Percentiles rank a stretch among this genome's conserved stretches.
Evolutionary conservation across 169 alveolate genomes (phyloP).

Genomic region (Babesia bovis): DNA sequence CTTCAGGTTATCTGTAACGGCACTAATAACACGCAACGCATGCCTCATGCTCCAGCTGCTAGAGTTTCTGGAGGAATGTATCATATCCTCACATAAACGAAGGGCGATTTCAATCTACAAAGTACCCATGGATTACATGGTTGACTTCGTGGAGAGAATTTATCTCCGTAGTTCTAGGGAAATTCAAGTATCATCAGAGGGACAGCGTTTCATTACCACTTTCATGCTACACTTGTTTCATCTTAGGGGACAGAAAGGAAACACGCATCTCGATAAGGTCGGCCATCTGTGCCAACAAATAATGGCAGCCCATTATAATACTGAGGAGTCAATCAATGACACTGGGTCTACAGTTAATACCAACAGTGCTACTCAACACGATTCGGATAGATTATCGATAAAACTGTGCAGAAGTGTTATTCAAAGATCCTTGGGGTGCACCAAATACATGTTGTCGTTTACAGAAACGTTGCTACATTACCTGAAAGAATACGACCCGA

Average conservation of each 20-base stretch:
- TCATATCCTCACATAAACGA: neutral
- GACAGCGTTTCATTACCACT: conserved; percentile 5
- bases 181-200: conserved; percentile 11
- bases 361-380: neutral
- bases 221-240: neutral
- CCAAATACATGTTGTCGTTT: neutral
- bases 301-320: neutral
- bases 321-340: neutral
- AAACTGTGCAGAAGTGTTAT: neutral
- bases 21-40: conserved; percentile 21
- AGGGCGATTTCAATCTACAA: neutral
- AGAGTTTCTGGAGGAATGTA: conserved; percentile 12
- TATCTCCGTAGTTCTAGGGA: neutral
- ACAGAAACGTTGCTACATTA: neutral
- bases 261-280: neutral
- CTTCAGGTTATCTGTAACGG: conserved; percentile 32
- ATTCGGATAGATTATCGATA: neutral
- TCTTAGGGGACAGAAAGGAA: neutral
- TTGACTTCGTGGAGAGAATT: conserved; percentile 31
- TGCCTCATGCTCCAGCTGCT: conserved; percentile 17
- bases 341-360: neutral
- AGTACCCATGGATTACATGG: conserved; percentile 38
- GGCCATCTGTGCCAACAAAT: neutral
- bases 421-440: neutral
- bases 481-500: neutral